Conservation (phyloP, 2,329 filamentous ascomycete genomes). For the Stachybotrys echinatus region DNA sequence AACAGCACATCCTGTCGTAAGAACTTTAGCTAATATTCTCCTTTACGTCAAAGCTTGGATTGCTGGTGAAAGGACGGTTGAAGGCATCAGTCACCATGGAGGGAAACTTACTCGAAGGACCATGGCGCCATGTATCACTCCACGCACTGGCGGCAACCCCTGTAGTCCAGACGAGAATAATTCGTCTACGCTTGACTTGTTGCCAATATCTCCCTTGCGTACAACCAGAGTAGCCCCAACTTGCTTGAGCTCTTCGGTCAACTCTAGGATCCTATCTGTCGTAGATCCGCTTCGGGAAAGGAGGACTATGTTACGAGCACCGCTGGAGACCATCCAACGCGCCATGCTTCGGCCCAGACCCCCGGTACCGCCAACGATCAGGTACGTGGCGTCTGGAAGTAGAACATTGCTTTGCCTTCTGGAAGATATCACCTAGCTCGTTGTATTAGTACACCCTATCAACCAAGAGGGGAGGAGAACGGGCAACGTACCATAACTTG, state of each 20-base stretch:
- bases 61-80: neutral
- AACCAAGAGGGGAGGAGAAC: neutral
- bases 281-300: neutral
- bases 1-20: neutral
- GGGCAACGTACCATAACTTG: neutral
- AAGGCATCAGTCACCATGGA: neutral
- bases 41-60: neutral
- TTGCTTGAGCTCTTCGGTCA: neutral
- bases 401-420: neutral
- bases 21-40: neutral
- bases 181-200: conserved; percentile 2
- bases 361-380: conserved; percentile 6
- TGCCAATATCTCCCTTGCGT: neutral
- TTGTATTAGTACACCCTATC: neutral
- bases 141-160: neutral
- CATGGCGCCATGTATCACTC: conserved; percentile 15
- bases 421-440: neutral
- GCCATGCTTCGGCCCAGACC: conserved; percentile 7
- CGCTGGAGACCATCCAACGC: neutral
- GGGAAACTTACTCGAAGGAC: conserved; percentile 8
- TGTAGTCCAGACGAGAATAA: neutral
- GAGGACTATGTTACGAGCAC: neutral
- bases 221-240: neutral
- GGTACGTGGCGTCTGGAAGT: conserved; percentile 3
- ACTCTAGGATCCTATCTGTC: neutral